Percentiles rank a stretch among this genome's conserved stretches.
Conservation (phyloP, 192 early-diverging fungal genomes). For the Rhizophagus clarus region DNA sequence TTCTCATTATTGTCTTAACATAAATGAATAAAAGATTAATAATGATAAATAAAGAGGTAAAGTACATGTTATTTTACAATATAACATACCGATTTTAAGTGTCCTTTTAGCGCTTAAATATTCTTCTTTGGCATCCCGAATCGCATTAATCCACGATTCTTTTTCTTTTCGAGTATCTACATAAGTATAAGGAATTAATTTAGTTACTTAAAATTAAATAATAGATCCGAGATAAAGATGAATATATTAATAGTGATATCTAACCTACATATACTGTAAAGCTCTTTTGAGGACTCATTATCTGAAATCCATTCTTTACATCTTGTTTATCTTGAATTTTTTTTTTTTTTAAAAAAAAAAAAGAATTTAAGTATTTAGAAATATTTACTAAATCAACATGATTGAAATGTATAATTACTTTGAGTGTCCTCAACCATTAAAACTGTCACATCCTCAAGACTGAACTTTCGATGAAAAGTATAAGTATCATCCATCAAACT, state of each 20-base stretch:
- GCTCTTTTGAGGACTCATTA: slow-evolving; percentile 79
- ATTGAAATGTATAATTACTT: not conserved
- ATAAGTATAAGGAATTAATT: not conserved
- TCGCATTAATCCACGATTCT: slow-evolving; percentile 64
- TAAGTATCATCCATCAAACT: slow-evolving; percentile 59
- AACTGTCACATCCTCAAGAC: slow-evolving; percentile 59
- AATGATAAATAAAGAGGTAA: not conserved
- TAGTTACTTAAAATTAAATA: not conserved
- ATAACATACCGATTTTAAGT: slow-evolving; percentile 50
- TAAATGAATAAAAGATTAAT: not conserved
- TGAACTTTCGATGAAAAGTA: slow-evolving; percentile 70
- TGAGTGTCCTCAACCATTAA: slow-evolving; percentile 22
- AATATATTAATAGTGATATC: not conserved
- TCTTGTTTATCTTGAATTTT: slow-evolving; percentile 46
- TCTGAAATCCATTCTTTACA: slow-evolving; percentile 72
- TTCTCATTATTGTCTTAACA: not conserved
- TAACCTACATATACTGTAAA: slow-evolving; percentile 67
- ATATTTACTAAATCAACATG: not conserved
- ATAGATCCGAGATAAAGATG: not conserved
- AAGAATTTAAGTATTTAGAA: slow-evolving; percentile 21
- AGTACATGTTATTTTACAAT: not conserved
- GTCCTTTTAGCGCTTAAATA: slow-evolving; percentile 58
- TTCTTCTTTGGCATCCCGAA: slow-evolving; percentile 58
- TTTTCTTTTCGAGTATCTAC: slow-evolving; percentile 55
- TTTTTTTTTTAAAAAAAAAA: slow-evolving; percentile 56